Percentiles rank a stretch among this genome's conserved stretches.
phyloP scores from a whole-genome alignment of 495 filamentous ascomycete species.

The Parathielavia hyrcaniae region DNA sequence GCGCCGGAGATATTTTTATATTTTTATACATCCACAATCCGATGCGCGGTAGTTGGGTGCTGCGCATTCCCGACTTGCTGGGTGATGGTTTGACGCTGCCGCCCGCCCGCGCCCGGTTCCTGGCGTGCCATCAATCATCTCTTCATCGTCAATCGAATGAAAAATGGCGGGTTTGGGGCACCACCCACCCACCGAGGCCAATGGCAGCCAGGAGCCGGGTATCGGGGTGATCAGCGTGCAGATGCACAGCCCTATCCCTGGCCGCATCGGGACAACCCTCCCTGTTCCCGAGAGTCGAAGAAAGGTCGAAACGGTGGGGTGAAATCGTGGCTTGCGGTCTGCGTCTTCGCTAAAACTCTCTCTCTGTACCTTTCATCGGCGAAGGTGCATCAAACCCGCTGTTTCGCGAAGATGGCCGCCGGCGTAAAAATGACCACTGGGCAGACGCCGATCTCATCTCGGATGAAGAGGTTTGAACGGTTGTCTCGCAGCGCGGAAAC shows the following conservation, averaged over 20 bases:
- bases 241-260: conserved; percentile 31
- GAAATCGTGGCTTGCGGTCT: conserved; percentile 30
- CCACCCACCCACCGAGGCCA: conserved; percentile 15
- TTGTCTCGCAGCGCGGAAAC: background rate
- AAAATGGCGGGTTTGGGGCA: conserved; percentile 16
- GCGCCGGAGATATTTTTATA: conserved; percentile 33
- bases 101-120: conserved; percentile 12
- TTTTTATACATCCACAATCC: too few relatives aligned
- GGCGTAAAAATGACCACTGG: background rate
- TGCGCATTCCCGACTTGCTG: conserved; percentile 28
- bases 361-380: conserved; percentile 3
- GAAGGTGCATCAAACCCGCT: conserved; percentile 1
- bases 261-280: conserved; percentile 24
- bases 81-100: conserved; percentile 17
- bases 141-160: conserved; percentile 5
- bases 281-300: conserved; percentile 5
- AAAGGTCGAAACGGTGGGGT: conserved; percentile 16
- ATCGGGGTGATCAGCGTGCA: conserved; percentile 17
- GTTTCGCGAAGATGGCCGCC: background rate
- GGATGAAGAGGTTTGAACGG: background rate
- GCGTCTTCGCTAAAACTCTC: conserved; percentile 1
- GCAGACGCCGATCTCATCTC: background rate
- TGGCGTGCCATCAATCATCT: conserved; percentile 6
- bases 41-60: conserved; percentile 27
- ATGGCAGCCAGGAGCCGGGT: conserved; percentile 16